phyloP scores from a whole-genome alignment of 2,329 filamentous ascomycete species.

The Neonectria faginata region DNA sequence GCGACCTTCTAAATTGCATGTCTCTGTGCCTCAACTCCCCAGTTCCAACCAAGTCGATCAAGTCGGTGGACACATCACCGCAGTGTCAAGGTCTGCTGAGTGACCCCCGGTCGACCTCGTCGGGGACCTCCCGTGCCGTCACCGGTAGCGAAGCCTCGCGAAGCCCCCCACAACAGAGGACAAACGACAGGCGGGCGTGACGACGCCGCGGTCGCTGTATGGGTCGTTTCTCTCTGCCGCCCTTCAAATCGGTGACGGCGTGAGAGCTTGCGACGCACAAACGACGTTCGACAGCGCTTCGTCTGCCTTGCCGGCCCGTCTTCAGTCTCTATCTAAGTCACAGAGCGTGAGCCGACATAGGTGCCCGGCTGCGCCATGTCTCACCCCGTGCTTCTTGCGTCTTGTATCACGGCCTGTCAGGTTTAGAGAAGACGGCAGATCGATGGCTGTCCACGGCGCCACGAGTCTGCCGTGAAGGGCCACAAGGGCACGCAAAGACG shows the following conservation, averaged over 20 bases:
- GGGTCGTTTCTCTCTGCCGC: background rate
- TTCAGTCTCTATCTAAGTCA: background rate
- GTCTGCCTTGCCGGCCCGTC: background rate
- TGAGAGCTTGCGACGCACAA: background rate
- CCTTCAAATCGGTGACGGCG: background rate
- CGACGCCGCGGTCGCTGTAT: background rate
- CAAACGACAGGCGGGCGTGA: background rate
- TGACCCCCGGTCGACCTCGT: conserved; percentile 11
- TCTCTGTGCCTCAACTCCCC: conserved; percentile 9
- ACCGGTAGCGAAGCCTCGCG: conserved; percentile 1
- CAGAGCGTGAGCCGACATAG: conserved; percentile 1
- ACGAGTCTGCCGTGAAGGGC: conserved; percentile 16
- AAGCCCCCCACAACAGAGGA: conserved; percentile 1
- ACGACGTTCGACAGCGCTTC: background rate
- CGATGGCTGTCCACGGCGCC: conserved; percentile 9
- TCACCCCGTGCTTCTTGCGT: conserved; percentile 7
- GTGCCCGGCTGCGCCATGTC: conserved; percentile 17
- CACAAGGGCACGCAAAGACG: conserved; percentile 6
- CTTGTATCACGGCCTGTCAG: conserved; percentile 8
- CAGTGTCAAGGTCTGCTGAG: conserved; percentile 9
- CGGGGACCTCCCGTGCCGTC: conserved; percentile 3
- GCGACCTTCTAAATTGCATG: conserved; percentile 1
- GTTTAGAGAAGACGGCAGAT: background rate
- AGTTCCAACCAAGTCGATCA: background rate
- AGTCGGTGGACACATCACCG: conserved; percentile 1